Base-by-base conservation (phyloP, 495 filamentous ascomycete genomes). In the Penicillium paxilli region DNA sequence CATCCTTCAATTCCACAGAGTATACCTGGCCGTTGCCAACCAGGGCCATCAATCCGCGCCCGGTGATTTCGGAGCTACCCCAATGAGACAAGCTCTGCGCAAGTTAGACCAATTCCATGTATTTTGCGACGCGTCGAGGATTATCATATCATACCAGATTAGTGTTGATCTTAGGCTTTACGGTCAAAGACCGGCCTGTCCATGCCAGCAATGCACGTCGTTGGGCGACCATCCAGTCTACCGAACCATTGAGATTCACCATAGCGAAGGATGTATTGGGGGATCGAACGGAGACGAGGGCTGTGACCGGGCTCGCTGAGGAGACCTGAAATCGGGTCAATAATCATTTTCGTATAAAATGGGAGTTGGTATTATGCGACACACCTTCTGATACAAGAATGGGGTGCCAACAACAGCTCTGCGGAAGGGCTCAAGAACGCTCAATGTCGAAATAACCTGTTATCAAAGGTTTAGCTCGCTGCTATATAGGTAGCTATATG, bases 171-270 rank as follows among this genome's bases (percentile, higher is more conserved):
- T 80, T 86, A 1, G 94, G 93, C 21, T 80, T 80, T 11, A 94
- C 79, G 14, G 80, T 73, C 21, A 98, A 77, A 2, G 90, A 90
- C 65, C 92, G 86, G 23, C 94, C 94, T n/a, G 91, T 95, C 94
- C 94, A 98, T 49, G 94, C 95, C 10, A 97, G 79, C 50, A 98
- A 78, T 8, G 90, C 91, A 54, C 87, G 84, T 47, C 89, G 78
- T 67, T 96, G 92, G 10, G 88, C 80, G 23, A 98, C 74, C 79
- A 93, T 91, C 94, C 95, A 98, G 74, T 98, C 94, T 52, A 88
- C 82, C n/a, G 91, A 90, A 24, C 94, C 94, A 78, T 98, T 90
- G 30, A 98, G 83, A 62, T 92, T 84, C 16, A 98, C 78, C 16
- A 96, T 84, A 17, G 85, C 84, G 60, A 98, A 92, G 8, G 91